A percentile compares a stretch with the other conserved stretches of the same genome.
These are phyloP conservation scores for Craterostigma plantagineum DNA, from an alignment of 257 asterid genomes.

Conservation along the genomic window DNA sequence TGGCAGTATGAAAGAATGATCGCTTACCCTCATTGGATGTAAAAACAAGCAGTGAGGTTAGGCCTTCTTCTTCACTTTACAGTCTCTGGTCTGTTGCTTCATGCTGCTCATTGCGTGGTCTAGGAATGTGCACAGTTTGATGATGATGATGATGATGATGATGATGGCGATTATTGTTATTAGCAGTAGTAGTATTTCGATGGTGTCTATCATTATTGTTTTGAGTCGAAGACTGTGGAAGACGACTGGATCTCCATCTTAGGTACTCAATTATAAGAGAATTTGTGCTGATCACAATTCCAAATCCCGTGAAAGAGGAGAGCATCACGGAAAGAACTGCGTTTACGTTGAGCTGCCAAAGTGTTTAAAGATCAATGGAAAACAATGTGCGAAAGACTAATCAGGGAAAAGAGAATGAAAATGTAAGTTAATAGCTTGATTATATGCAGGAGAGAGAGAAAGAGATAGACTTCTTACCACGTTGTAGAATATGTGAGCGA, in stretches of 20 bases:
- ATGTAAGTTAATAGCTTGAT: not conserved
- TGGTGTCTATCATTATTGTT: too few species aligned
- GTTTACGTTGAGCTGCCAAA: constrained; percentile 64
- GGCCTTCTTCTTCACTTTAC: too few species aligned
- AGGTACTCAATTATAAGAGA: constrained; percentile 81
- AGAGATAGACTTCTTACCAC: constrained; percentile 35
- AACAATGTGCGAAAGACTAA: not conserved
- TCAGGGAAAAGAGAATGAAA: too few species aligned
- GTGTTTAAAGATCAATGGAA: not conserved
- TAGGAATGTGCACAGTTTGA: too few species aligned
- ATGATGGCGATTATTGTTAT: too few species aligned
- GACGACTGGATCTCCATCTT: constrained; percentile 66
- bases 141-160: too few species aligned
- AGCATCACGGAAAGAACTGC: constrained; percentile 73
- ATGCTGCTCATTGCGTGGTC: too few species aligned
- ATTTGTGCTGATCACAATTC: constrained; percentile 82
- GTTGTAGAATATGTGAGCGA: constrained; percentile 77
- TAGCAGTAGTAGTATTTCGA: too few species aligned
- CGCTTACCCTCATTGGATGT: too few species aligned
- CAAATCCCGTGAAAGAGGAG: constrained; percentile 93
- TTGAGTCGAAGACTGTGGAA: constrained; percentile 18
- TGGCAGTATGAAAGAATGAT: too few species aligned
- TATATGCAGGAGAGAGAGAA: not conserved
- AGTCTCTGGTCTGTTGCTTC: too few species aligned
- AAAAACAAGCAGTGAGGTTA: too few species aligned